phyloP scores from a whole-genome alignment of 2,329 filamentous ascomycete genomes.

The Trichoderma sp. region DNA sequence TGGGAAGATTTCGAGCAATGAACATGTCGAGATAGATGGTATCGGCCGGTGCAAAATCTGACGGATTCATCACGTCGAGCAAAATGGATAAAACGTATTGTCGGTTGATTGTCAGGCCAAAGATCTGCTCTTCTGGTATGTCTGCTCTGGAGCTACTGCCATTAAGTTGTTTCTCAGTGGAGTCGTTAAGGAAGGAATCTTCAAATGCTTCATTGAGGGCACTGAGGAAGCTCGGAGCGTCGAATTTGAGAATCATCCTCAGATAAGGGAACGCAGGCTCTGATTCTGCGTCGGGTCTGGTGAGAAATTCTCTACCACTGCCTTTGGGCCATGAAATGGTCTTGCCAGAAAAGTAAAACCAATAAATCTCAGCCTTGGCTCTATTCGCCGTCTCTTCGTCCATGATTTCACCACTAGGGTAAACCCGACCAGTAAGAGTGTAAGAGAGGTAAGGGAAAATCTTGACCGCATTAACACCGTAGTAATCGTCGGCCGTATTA shows the following conservation, averaged over 20 bases:
- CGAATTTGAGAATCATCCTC: constrained; percentile 78
- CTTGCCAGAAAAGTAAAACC: constrained; percentile 87
- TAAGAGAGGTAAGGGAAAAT: constrained; percentile 95
- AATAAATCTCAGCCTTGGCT: constrained; percentile 87
- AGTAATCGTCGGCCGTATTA: constrained; percentile 58
- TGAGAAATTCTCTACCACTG: constrained; percentile 58
- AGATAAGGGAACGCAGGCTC: constrained; percentile 84
- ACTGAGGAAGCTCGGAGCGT: constrained; percentile 89
- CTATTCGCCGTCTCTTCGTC: constrained; percentile 67
- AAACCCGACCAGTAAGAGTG: constrained; percentile 82
- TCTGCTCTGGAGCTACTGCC: constrained; percentile 46
- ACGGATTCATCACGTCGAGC: constrained; percentile 80
- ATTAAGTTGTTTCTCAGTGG: constrained; percentile 59
- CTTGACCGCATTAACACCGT: constrained; percentile 74
- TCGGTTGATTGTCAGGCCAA: constrained; percentile 72
- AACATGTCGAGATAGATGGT: constrained; percentile 99
- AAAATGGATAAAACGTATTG: constrained; percentile 92
- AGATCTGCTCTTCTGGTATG: constrained; percentile 62
- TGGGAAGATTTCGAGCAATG: constrained; percentile 89
- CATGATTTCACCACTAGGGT: constrained; percentile 78
- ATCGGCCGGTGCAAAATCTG: constrained; percentile 73
- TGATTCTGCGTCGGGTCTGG: constrained; percentile 51
- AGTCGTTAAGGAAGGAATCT: constrained; percentile 86
- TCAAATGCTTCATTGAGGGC: constrained; percentile 97
- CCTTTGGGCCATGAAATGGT: constrained; percentile 71